A percentile compares a stretch with the other conserved stretches of the same genome.
These are phyloP conservation scores for Thozetella sp. DNA, from an alignment of 495 filamentous ascomycete genomes.

Conservation along the genomic window DNA sequence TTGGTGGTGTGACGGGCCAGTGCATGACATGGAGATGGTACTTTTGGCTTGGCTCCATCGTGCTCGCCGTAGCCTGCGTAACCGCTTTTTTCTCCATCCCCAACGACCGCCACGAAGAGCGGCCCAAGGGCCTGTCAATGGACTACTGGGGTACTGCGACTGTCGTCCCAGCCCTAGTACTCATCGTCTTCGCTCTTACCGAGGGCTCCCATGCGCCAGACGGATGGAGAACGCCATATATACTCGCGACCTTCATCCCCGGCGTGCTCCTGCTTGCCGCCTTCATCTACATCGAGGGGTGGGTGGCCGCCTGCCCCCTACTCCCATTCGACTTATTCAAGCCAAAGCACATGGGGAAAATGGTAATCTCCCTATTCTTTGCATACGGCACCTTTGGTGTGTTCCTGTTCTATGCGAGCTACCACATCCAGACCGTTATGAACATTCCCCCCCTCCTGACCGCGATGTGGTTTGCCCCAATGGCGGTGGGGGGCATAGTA, in stretches of 20 bases:
- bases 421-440: conserved; percentile 75
- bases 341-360: conserved; percentile 70
- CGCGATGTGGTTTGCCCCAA: conserved; percentile 78
- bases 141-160: conserved; percentile 62
- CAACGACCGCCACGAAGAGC: conserved; percentile 53
- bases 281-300: conserved; percentile 75
- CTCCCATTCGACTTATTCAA: conserved; percentile 75
- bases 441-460: conserved; percentile 66
- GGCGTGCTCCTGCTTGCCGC: conserved; percentile 57
- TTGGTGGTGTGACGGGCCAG: conserved; percentile 70
- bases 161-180: conserved; percentile 65
- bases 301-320: conserved; percentile 71
- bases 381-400: conserved; percentile 77
- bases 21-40: conserved; percentile 74
- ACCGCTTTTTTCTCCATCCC: conserved; percentile 70
- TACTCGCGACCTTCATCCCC: conserved; percentile 60
- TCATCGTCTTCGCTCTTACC: conserved; percentile 80
- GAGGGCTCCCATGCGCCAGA: conserved; percentile 69
- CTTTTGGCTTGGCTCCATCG: conserved; percentile 72
- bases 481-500: conserved; percentile 74
- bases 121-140: conserved; percentile 43
- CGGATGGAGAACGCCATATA: conserved; percentile 76
- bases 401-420: conserved; percentile 75
- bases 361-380: conserved; percentile 70
- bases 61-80: conserved; percentile 41